These are phyloP conservation scores for Magnaporthiopsis incrustans DNA, from an alignment of 2,329 filamentous ascomycete species.

Conservation along the genomic window DNA sequence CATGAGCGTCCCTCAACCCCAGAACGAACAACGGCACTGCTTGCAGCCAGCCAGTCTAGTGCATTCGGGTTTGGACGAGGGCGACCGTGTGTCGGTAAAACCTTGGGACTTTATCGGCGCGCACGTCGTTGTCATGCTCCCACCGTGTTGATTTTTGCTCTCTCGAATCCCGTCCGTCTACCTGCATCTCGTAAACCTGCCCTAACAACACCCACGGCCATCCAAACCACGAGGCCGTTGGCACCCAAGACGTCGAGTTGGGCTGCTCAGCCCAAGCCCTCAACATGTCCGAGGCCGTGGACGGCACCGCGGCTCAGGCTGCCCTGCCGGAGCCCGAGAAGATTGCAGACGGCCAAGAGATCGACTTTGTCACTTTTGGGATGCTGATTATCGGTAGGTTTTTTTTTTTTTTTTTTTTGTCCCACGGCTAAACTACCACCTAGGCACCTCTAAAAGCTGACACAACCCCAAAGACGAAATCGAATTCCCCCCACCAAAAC, in stretches of 20 bases:
- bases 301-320: background rate
- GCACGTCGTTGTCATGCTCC: background rate
- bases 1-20: background rate
- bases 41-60: background rate
- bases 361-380: constrained; percentile 62
- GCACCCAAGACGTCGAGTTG: background rate
- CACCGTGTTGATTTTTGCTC: background rate
- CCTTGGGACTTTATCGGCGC: background rate
- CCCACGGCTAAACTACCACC: too few species aligned
- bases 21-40: too few species aligned
- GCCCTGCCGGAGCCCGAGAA: background rate
- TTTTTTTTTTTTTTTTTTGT: background rate
- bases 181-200: background rate
- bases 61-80: background rate
- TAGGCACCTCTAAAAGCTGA: constrained; percentile 9
- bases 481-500: constrained; percentile 65
- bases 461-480: constrained; percentile 65
- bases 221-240: background rate
- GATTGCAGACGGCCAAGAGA: constrained; percentile 26
- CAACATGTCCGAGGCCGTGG: background rate
- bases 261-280: background rate
- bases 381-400: constrained; percentile 65
- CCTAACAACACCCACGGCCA: background rate
- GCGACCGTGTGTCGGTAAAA: background rate
- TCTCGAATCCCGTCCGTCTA: too few species aligned